These are phyloP conservation scores for Xanthoparmelia taractica DNA, from an alignment of 495 filamentous ascomycete species.

Conservation along the genomic window DNA sequence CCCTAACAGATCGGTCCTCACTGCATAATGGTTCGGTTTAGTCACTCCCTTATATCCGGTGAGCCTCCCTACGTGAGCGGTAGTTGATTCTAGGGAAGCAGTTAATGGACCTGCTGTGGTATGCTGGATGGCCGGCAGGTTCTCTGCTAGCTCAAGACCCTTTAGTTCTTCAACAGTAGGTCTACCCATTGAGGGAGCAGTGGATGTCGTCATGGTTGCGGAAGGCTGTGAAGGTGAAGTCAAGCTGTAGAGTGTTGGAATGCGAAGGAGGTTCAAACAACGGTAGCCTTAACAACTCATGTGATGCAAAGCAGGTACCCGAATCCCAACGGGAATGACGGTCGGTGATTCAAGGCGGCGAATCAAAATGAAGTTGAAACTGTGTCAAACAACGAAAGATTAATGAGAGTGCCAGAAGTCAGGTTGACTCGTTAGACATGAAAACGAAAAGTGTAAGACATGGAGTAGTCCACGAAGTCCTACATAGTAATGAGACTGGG, in stretches of 20 bases:
- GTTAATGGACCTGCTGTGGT: neutral
- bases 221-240: neutral
- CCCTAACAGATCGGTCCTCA: neutral
- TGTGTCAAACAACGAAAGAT: neutral
- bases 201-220: neutral
- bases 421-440: neutral
- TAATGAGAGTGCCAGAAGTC: neutral
- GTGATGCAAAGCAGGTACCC: neutral
- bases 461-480: neutral
- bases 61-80: neutral
- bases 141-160: neutral
- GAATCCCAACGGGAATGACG: neutral
- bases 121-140: neutral
- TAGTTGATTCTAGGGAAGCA: too few species aligned
- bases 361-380: neutral
- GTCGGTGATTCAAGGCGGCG: neutral
- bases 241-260: too few species aligned
- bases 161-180: neutral
- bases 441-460: neutral
- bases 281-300: neutral
- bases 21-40: too few species aligned
- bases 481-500: neutral
- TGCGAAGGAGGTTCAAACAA: neutral
- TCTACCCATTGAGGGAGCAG: neutral
- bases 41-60: neutral